Evolutionary conservation across 225 moss, liverwort and hornwort genomes (phyloP), one percentile per base, ranked within the genome.

Genomic region (Bryum argenteum): DNA sequence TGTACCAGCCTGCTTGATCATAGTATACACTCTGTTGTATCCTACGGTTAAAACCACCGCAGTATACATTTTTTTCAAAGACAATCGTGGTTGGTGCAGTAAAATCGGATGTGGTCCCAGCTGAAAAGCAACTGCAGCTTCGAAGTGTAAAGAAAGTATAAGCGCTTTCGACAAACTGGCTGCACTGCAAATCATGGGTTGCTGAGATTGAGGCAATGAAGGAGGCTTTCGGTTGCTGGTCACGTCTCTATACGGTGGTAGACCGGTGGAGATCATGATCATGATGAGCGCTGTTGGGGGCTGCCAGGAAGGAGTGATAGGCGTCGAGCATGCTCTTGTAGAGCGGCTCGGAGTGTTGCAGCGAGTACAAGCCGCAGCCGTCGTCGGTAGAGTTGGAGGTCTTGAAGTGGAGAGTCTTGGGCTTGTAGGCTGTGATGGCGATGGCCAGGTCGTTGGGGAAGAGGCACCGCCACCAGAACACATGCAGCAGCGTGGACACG

Each of bases 361-460:
- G 76, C 11, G 85, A 44, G 75, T 81, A 78, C 72, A 85, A 56
- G 44, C 85, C 85, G 26, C 81, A 81, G 0, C 85, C 81, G 13
- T 70, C 78, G 47, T 78, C 81, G 37, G 50, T 41, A n/a, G n/a
- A n/a, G 12, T 60, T 61, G 3, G 75, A 41, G 1, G 47, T 8
- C 55, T 56, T 72, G 22, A 1, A 61, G 8, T 26, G 33, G 38
- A 72, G 45, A 22, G 18, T 65, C 72, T 78, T 87, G 69, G 83
- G 78, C 33, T 78, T 84, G 5, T 50, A 28, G 21, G 80, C 80
- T 18, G 84, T 82, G 77, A 89, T 89, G 38, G 85, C 88, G 11
- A 83, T 89, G 8, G 85, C 85, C 53, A 89, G 57, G 64, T 89
- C 88, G 73, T 89, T 89, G 19, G 83, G 80, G 65, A 85, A 83